Evolutionary conservation across 2,329 filamentous ascomycete species (phyloP).

Genomic region (Aureobasidium sp.): DNA sequence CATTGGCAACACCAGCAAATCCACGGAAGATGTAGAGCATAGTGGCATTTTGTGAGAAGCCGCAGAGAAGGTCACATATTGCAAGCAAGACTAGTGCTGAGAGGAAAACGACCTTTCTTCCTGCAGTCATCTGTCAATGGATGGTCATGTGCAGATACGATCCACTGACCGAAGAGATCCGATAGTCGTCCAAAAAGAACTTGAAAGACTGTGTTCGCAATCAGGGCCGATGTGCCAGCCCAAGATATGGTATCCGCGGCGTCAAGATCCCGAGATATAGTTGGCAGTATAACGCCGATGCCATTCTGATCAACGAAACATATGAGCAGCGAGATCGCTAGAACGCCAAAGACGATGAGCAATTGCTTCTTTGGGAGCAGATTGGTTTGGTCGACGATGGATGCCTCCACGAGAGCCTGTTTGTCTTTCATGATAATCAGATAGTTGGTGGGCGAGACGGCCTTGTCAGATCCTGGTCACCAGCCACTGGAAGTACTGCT

Average conservation of each 20-base stretch:
- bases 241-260: background rate
- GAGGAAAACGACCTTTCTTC: background rate
- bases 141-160: background rate
- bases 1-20: constrained; percentile 54
- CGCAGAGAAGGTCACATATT: background rate
- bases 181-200: constrained; percentile 1
- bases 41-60: constrained; percentile 34
- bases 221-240: background rate
- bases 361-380: background rate
- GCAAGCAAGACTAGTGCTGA: background rate
- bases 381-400: background rate
- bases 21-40: constrained; percentile 58
- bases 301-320: constrained; percentile 1
- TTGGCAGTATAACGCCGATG: background rate
- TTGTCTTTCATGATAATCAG: background rate
- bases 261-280: background rate
- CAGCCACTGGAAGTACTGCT: background rate
- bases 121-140: background rate
- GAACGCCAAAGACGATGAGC: background rate
- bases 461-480: background rate
- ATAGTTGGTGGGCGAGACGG: too few relatives aligned
- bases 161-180: background rate
- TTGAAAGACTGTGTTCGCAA: background rate
- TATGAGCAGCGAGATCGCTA: background rate
- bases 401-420: background rate